phyloP scores from a whole-genome alignment of 805 yeast genomes.

The Suhomyces sp. region DNA sequence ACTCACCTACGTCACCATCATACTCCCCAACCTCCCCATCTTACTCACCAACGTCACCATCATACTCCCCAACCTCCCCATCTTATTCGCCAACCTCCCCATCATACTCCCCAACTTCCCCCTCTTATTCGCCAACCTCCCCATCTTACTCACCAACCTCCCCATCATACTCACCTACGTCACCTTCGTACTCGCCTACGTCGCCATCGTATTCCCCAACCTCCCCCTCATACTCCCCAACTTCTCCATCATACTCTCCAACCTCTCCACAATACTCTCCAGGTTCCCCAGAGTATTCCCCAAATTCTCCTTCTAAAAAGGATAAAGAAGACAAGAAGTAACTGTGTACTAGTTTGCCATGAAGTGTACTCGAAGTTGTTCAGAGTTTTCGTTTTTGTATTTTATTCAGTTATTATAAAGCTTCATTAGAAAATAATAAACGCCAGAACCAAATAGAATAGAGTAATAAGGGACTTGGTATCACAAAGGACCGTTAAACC shows the following conservation, averaged over 20 bases:
- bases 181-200: conserved; percentile 27
- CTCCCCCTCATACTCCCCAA: conserved; percentile 57
- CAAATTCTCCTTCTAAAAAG: conserved; percentile 40
- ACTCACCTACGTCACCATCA: conserved; percentile 71
- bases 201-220: conserved; percentile 28
- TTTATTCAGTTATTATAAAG: too few relatives aligned
- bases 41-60: conserved; percentile 28
- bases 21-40: conserved; percentile 56
- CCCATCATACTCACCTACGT: conserved; percentile 23
- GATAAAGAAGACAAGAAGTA: conserved; percentile 17
- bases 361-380: too few relatives aligned
- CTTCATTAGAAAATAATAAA: too few relatives aligned
- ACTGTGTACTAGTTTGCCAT: conserved; percentile 2
- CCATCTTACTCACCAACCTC: conserved; percentile 28
- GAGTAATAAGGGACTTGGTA: too few relatives aligned
- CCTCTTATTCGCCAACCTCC: conserved; percentile 26
- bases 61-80: conserved; percentile 29
- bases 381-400: conserved; percentile 1
- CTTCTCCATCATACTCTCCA: conserved; percentile 50
- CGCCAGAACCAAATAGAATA: conserved; percentile 1
- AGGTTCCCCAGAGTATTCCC: conserved; percentile 47
- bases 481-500: too few relatives aligned
- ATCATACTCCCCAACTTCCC: conserved; percentile 26
- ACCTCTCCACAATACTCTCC: conserved; percentile 46
- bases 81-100: conserved; percentile 28